Base-by-base conservation (phyloP, 768 basidiomycete genomes). In the Mycena alexandri region DNA sequence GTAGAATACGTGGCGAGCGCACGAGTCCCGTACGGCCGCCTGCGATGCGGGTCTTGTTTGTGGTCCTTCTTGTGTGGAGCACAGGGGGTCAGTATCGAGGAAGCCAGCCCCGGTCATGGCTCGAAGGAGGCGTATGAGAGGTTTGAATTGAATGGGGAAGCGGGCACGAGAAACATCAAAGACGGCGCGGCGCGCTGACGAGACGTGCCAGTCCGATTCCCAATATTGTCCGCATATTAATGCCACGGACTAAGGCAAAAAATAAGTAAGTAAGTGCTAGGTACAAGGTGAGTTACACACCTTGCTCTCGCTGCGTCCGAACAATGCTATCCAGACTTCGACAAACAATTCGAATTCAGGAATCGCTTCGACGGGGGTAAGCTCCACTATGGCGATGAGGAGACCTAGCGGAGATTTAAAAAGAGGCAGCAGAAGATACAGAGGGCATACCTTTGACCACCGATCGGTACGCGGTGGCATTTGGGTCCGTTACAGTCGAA, bases 171-270 rank as follows among this genome's bases (percentile, higher is more conserved):
- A 88, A 24, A 94, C 89, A 67, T 96, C 94, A 61, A 98, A 86
- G 55, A 96, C 86, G 41, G 93, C 92, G 29, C 92, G 87, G 34
- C 95, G 92, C 21, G 89, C 80, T 5, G 85, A 83, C 52, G 88
- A 88, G 42, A 85, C 82, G 43, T 87, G 80, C 88, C 89, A 93
- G 73, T 96, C 94, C 2, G 81, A 83, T 59, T 89, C 84, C 95
- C 96, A 98, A 76, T 89, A 96, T 71, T 96, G 93, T 7, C 85
- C 81, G 69, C 91, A 92, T 65, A 97, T 89, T 3, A 87, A 87
- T 13, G 86, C 82, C 25, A 92, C 84, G 33, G 93, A 87, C 75
- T 75, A n/a, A n/a, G 80, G 17, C 17, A 17, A 3, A 1, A 42
- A 25, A 63, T 61, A 2, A 34, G 61, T 17, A 9, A 42, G 13